Base-by-base conservation (phyloP, 352 stramenopile genomes). In the Phytophthora uliginosa region DNA sequence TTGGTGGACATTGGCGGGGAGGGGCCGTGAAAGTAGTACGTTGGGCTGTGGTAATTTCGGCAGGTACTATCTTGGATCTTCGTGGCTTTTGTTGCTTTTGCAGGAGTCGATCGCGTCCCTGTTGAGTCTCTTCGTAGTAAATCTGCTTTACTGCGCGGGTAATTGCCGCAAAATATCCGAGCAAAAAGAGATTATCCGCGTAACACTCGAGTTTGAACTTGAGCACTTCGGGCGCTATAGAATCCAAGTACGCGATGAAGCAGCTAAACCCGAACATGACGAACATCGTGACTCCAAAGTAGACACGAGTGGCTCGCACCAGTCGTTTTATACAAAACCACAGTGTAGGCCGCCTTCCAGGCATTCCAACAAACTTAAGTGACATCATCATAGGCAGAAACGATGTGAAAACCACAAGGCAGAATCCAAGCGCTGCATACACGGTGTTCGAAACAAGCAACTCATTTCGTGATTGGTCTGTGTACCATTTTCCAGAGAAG, bases 311-410 rank as follows among this genome's bases (percentile, higher is more conserved):
- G 8, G 26, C 20, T 22, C 59, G 12, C 24, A 64, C 17, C 1
- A 79, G 26, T 20, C 38, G 48, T 34, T 47, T 69, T 1, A 69
- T 4, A 31, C 72, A 79, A 28, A 66, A 69, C 20, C 17, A 15
- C 22, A 69, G 52, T 7, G 38, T 66, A 2, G 72, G 54, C 8
- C 33, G 38, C 17, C 66, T 52, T 1, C 62, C 69, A 20, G 56
- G 51, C 13, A 34, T 47, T 10, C 24, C 8, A 0, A 47, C 17
- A 34, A 73, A 75, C 4, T 57, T 70, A 15, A 74, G 24, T 17
- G 45, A 57, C 18, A 68, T 60, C 52, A 81, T 57, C 18, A 76
- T 24, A 10, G 64, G 22, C 3, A 63, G n/a, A 15, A 74, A 71
- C 0, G 59, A 34, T 2, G 33, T 53, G 26, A 80, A 28, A 20